phyloP scores from a whole-genome alignment of 495 filamentous ascomycete genomes.

The Aspergillus mulundensis region DNA sequence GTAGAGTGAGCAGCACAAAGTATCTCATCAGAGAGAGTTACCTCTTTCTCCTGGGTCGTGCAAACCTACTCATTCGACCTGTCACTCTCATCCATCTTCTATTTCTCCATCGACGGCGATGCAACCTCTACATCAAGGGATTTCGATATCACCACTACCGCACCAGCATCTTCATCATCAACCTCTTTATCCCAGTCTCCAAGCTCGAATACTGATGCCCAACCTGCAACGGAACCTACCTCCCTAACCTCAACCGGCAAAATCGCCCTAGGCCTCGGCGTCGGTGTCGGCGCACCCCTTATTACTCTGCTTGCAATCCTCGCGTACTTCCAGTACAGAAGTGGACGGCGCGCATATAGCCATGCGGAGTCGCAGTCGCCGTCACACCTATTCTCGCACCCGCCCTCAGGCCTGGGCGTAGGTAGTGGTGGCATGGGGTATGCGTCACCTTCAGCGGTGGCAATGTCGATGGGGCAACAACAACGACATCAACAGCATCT shows the following conservation, averaged over 20 bases:
- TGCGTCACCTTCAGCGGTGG: background rate
- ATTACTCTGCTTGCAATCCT: slow-evolving; percentile 10
- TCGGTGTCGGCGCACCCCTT: slow-evolving; percentile 2
- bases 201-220: background rate
- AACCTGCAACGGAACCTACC: background rate
- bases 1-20: slow-evolving; percentile 1
- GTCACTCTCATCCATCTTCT: background rate
- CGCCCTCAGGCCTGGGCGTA: background rate
- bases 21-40: background rate
- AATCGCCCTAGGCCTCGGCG: slow-evolving; percentile 12
- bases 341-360: background rate
- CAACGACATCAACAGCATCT: too few species aligned
- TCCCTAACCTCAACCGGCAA: slow-evolving; percentile 12
- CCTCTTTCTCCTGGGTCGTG: slow-evolving; percentile 6
- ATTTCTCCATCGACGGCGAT: background rate
- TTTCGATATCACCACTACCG: slow-evolving; percentile 4
- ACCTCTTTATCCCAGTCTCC: background rate
- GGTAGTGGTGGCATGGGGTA: background rate
- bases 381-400: background rate
- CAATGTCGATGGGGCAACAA: too few species aligned
- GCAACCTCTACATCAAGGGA: background rate
- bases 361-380: background rate
- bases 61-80: slow-evolving; percentile 9
- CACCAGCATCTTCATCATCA: background rate
- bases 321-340: slow-evolving; percentile 7